A percentile compares a stretch with the other conserved stretches of the same genome.
phyloP scores from a whole-genome alignment of 306 rosid genomes.

The Crotalaria pallida region DNA sequence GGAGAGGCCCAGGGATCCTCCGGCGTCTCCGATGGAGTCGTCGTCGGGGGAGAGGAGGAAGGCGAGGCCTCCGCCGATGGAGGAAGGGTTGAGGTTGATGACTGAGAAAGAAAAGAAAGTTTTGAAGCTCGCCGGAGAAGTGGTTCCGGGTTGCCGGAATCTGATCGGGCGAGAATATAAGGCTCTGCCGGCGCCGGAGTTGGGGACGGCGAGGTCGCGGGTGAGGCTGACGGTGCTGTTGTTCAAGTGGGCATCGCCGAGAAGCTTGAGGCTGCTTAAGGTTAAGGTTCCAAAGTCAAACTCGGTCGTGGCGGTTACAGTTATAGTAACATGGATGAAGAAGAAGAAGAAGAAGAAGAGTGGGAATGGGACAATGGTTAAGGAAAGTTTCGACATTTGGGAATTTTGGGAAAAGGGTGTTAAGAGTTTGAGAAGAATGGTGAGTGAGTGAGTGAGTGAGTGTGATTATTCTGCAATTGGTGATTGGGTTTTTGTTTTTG shows the following conservation, averaged over 20 bases:
- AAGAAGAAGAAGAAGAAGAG: background rate
- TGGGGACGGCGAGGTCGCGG: constrained; percentile 89
- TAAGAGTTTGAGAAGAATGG: background rate
- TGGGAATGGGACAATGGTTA: background rate
- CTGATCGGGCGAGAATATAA: constrained; percentile 61
- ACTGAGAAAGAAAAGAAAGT: constrained; percentile 87
- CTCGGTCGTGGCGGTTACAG: constrained; percentile 36
- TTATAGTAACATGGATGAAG: background rate
- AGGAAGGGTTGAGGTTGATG: constrained; percentile 76
- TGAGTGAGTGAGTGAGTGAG: background rate
- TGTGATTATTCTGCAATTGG: background rate
- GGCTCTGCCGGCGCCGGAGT: constrained; percentile 76
- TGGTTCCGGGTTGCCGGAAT: constrained; percentile 54
- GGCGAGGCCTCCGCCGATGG: constrained; percentile 92
- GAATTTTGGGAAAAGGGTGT: constrained; percentile 13
- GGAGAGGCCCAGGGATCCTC: constrained; percentile 79
- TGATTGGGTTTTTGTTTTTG: background rate
- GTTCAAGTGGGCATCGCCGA: constrained; percentile 91
- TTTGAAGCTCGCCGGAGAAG: constrained; percentile 55
- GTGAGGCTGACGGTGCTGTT: constrained; percentile 80
- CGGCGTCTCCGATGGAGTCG: constrained; percentile 56
- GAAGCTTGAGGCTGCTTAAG: constrained; percentile 58
- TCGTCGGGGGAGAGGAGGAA: constrained; percentile 69
- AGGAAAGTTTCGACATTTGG: constrained; percentile 33
- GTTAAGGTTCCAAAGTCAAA: constrained; percentile 82